Base-by-base conservation (phyloP, 768 basidiomycete species). In the Rhizopogon roseolus region DNA sequence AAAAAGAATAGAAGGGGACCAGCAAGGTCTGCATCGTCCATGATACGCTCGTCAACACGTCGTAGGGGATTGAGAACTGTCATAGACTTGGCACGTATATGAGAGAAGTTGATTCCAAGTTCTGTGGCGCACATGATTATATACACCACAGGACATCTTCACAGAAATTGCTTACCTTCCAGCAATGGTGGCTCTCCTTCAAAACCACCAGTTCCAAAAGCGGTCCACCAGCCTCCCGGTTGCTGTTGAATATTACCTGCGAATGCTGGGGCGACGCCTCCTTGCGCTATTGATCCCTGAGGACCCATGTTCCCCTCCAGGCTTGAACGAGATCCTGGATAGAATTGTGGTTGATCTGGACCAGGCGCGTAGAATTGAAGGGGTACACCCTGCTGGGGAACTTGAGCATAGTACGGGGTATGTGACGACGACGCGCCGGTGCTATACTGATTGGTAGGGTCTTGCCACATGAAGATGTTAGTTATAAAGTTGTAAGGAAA, bases 11-110 rank as follows among this genome's bases (percentile, higher is more conserved):
- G 82, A 43, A 98, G 81, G 8, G 97, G 97, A 0, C 97, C 97
- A 8, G 96, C 94, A 29, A 99, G 79, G 72, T 99, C 97, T 19
- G 96, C 95, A 62, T 99, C 97, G 70, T 99, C 97, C 97, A 99
- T 99, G 55, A 99, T 98, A 54, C 81, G 87, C 57, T 88, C 90
- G 57, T 97, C 88, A 32, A 95, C 82, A 48, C 76, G 77, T 54
- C 82, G 80, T 19, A 98, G 74, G 4, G 97, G 97, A 64, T 99
- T 98, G 49, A 99, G 82, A 7, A 98, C 97, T 0, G 97, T 94
- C 71, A 95, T 71, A 22, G 94, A 91, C 75, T 98, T 99, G 53
- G 82, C 85, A 36, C 88, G 82, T 71, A 99, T 98, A 67, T 99
- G 97, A 36, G 85, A 83, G 61, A 98, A 97, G 73, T 99, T 98